Evolutionary conservation across 2,329 filamentous ascomycete species (phyloP).

Genomic region (Aspergillus oerlinghausenensis): DNA sequence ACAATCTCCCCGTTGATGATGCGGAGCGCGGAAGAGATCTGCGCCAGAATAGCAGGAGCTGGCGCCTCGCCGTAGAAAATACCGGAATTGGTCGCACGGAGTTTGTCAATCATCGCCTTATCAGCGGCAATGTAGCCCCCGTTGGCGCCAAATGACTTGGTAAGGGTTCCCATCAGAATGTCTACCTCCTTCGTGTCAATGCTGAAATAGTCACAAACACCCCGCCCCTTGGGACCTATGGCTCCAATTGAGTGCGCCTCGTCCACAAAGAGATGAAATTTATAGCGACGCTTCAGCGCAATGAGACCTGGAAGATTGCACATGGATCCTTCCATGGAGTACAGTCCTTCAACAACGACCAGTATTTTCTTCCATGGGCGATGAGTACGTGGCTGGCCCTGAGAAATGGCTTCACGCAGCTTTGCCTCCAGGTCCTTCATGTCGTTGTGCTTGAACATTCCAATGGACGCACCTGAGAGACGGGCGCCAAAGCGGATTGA

Average conservation of each 20-base stretch:
- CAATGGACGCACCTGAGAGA: constrained; percentile 89
- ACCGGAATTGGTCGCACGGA: constrained; percentile 78
- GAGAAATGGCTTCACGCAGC: constrained; percentile 87
- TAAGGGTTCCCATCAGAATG: constrained; percentile 96
- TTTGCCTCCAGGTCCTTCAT: constrained; percentile 81
- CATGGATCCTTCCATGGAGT: constrained; percentile 99
- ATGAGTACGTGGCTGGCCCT: constrained; percentile 96
- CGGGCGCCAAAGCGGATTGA: constrained; percentile 94
- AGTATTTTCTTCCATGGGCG: constrained; percentile 99
- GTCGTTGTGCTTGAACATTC: constrained; percentile 97
- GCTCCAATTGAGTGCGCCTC: constrained; percentile 96
- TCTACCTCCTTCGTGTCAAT: constrained; percentile 85
- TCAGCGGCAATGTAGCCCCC: constrained; percentile 91
- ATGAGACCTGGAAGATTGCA: constrained; percentile 91
- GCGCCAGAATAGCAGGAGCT: constrained; percentile 79
- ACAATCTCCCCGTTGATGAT: constrained; percentile 84
- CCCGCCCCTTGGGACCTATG: constrained; percentile 78
- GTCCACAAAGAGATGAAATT: constrained; percentile 92
- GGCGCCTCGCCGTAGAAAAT: constrained; percentile 85
- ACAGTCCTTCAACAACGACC: constrained; percentile 91
- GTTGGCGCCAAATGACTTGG: constrained; percentile 97
- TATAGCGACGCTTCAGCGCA: constrained; percentile 88
- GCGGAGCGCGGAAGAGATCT: constrained; percentile 80
- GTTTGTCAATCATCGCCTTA: constrained; percentile 86
- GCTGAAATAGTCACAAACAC: constrained; percentile 96